Evolutionary conservation across 306 rosid species (phyloP).

Genomic region (Castanea mollissima): DNA sequence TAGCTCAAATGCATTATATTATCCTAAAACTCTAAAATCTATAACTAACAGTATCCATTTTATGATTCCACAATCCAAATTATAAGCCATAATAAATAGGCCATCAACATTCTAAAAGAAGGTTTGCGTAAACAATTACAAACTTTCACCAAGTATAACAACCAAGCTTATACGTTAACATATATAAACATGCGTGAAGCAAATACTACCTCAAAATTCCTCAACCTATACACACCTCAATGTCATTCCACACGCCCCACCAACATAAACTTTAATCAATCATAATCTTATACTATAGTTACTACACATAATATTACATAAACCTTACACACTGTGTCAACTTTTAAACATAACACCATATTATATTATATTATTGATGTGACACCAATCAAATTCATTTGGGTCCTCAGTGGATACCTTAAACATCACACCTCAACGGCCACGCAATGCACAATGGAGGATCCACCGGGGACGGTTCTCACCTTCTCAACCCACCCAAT

Average conservation of each 20-base stretch:
- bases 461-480: slow-evolving; percentile 42
- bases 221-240: too few species aligned
- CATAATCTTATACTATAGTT: background rate
- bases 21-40: background rate
- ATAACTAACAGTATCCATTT: background rate
- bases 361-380: too few species aligned
- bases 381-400: too few species aligned
- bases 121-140: background rate
- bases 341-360: too few species aligned
- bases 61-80: background rate
- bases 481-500: slow-evolving; percentile 49
- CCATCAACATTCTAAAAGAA: too few species aligned
- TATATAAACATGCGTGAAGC: too few species aligned
- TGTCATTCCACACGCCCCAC: too few species aligned
- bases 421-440: slow-evolving; percentile 42
- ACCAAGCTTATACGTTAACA: background rate
- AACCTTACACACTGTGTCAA: too few species aligned
- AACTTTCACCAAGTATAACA: background rate
- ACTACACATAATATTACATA: too few species aligned
- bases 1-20: background rate
- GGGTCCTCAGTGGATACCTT: too few species aligned
- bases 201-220: too few species aligned
- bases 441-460: slow-evolving; percentile 54
- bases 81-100: background rate
- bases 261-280: background rate